Evolutionary conservation across 176 grass and related monocot genomes (phyloP).

Genomic region (Rhynchospora tenuis): DNA sequence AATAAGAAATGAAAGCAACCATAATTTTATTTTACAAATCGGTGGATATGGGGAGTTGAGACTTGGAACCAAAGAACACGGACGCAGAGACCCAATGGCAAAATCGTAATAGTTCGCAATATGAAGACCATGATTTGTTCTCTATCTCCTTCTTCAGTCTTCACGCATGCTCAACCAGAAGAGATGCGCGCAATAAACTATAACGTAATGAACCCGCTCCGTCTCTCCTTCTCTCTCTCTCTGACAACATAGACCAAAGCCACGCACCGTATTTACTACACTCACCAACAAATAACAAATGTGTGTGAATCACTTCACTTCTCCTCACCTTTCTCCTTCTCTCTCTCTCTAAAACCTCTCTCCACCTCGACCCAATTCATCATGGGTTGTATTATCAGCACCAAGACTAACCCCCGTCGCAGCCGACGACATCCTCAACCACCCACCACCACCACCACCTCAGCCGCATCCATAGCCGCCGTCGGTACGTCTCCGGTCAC

Average conservation of each 20-base stretch:
- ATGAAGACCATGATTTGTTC: background rate
- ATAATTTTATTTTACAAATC: background rate
- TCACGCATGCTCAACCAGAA: background rate
- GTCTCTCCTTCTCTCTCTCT: background rate
- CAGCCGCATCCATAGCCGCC: background rate
- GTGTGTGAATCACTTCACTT: background rate
- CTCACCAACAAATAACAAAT: background rate
- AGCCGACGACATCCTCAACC: background rate
- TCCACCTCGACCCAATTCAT: background rate
- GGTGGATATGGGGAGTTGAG: background rate
- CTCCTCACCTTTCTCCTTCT: background rate
- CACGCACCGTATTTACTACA: background rate
- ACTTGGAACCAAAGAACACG: too few relatives aligned
- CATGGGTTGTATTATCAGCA: conserved; percentile 25
- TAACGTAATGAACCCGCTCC: background rate
- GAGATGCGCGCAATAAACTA: background rate
- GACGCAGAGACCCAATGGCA: background rate
- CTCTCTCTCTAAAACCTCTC: background rate
- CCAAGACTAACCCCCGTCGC: background rate
- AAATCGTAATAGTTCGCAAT: background rate
- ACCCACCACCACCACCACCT: background rate
- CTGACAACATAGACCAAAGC: background rate
- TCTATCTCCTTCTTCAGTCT: background rate
- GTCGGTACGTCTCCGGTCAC: background rate
- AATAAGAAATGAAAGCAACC: background rate